Evolutionary conservation across 2,329 filamentous ascomycete species (phyloP), one percentile per base, ranked within the genome.

Genomic region (Leptoxyphium fumago): DNA sequence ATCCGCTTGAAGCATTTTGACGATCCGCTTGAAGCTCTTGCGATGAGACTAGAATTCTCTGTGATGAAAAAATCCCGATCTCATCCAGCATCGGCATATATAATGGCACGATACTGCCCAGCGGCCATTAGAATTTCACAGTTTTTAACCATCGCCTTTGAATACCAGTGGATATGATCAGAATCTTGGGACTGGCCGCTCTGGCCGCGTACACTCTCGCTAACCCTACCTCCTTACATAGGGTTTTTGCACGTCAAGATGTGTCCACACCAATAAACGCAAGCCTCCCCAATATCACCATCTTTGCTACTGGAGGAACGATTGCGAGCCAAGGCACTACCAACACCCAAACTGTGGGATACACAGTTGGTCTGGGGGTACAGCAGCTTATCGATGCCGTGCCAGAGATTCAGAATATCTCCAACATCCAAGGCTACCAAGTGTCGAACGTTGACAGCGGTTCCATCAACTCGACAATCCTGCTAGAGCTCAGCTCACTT

Each of bases 241-340:
- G 21, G 9, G 4, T 36, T 15, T 36, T 36, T 9, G 32, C 5
- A 4, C 39, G 32, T 34, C 5, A 40, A 41, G 48, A 52, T 38
- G 36, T 51, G 2, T 39, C 45, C 5, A 47, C 50, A 10, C 43
- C 49, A 28, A 53, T 64, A 45, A 70, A 71, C 45, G 59, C 61
- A n/a, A 65, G 61, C 29, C 63, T 75, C 0, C 72, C 72, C 9
- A 75, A 75, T 51, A 61, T 77, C 42, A 76, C 72, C 46, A 73
- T 77, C 48, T 74, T 73, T 49, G 69, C 68, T 5, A 75, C 70
- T 5, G 74, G 74, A 13, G 75, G 75, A 30, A 79, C 75, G 9
- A 78, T 78, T 40, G 75, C 75, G 11, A 72, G 72, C 2, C 65
- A 67, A 46, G 70, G 67, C 1, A 57, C 55, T n/a, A 67, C 64